These are phyloP conservation scores for Boletus reticuloceps DNA, from an alignment of 768 basidiomycete genomes.

Conservation along the genomic window DNA sequence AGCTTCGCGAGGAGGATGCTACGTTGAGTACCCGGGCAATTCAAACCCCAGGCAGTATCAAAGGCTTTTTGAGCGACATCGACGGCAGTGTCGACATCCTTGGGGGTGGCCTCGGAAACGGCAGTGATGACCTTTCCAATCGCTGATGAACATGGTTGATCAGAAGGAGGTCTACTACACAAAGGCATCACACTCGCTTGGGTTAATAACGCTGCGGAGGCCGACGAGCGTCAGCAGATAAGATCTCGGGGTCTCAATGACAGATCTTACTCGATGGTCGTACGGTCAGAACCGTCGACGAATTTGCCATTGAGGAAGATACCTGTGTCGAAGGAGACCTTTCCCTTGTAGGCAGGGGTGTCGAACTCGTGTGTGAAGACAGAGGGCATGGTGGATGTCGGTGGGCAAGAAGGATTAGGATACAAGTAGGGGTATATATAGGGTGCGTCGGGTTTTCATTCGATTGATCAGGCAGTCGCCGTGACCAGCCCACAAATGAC, in stretches of 20 bases:
- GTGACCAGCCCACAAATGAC: no score
- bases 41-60: conserved; percentile 71
- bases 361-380: conserved; percentile 53
- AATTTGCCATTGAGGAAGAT: conserved; percentile 73
- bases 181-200: conserved; percentile 33
- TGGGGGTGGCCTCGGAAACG: conserved; percentile 53
- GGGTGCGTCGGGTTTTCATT: not conserved
- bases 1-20: conserved; percentile 59
- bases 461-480: no score
- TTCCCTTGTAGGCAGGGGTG: conserved; percentile 56
- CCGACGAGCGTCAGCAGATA: not conserved
- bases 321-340: conserved; percentile 55
- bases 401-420: not conserved
- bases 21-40: conserved; percentile 51
- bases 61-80: conserved; percentile 58
- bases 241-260: not conserved
- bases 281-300: conserved; percentile 50
- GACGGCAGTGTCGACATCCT: conserved; percentile 80
- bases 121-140: conserved; percentile 61
- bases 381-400: conserved; percentile 35
- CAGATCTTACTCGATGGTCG: conserved; percentile 62
- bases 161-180: not conserved
- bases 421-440: conserved; percentile 15
- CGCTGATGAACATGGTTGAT: conserved; percentile 35
- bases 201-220: conserved; percentile 53